Evolutionary conservation across 371 early-diverging fungal species (phyloP).

Genomic region (Cladochytrium tenue): DNA sequence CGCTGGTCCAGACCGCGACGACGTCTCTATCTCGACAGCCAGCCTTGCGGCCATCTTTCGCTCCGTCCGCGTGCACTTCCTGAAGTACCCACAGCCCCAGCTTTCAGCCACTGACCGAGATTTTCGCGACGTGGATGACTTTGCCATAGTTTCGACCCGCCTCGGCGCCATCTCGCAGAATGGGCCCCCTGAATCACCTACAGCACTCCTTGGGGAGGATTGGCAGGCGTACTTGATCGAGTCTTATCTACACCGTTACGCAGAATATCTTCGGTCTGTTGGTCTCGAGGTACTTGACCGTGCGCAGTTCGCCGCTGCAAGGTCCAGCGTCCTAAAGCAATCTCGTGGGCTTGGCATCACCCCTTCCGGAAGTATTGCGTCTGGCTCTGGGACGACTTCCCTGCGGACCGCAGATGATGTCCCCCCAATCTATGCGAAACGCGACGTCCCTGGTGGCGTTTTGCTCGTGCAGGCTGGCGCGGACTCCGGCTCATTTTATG

Average conservation of each 20-base stretch:
- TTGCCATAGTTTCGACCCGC: too few species aligned
- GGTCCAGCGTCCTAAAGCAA: too few species aligned
- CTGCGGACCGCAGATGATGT: too few species aligned
- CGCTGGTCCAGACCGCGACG: neutral
- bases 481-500: conserved; percentile 69
- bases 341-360: too few species aligned
- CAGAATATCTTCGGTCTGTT: conserved; percentile 5
- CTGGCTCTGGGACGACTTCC: too few species aligned
- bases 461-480: conserved; percentile 75
- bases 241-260: conserved; percentile 3
- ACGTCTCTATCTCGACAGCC: conserved; percentile 4
- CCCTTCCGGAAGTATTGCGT: too few species aligned
- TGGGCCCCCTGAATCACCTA: neutral
- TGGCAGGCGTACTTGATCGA: neutral
- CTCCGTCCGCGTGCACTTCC: conserved; percentile 37
- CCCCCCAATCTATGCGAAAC: conserved; percentile 63
- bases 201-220: too few species aligned
- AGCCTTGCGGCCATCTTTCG: conserved; percentile 35
- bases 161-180: neutral
- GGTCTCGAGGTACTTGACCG: conserved; percentile 6
- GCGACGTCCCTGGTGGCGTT: conserved; percentile 65
- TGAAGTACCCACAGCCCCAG: conserved; percentile 31
- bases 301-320: neutral
- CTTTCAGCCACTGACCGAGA: too few species aligned
- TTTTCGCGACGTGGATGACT: too few species aligned